Evolutionary conservation across 169 alveolate species (phyloP).

Genomic region (Cryptosporidium tyzzeri): DNA sequence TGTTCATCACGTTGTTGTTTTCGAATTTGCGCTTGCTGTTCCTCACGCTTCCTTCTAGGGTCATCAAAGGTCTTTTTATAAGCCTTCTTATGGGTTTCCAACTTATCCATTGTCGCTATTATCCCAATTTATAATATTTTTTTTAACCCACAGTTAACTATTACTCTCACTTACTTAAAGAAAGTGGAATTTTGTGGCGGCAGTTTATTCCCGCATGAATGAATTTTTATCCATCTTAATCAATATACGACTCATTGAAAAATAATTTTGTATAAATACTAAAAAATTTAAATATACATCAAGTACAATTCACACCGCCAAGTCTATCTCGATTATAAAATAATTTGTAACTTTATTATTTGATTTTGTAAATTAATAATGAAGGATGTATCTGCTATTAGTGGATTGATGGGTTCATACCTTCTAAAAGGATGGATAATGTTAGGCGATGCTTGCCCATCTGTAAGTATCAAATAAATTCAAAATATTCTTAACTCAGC

Average conservation of each 20-base stretch:
- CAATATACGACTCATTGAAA: neutral
- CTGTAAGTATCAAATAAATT: constrained; percentile 41
- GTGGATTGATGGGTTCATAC: constrained; percentile 71
- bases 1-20: constrained; percentile 90
- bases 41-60: constrained; percentile 91
- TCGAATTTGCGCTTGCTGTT: constrained; percentile 90
- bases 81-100: constrained; percentile 81
- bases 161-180: neutral
- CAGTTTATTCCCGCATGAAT: neutral
- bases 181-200: constrained; percentile 9
- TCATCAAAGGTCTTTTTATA: constrained; percentile 89
- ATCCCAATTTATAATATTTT: neutral
- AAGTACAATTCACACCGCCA: neutral
- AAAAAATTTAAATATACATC: too few relatives aligned
- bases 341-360: neutral
- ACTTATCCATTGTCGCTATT: constrained; percentile 39
- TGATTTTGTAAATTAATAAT: constrained; percentile 2
- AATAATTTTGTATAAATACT: too few relatives aligned
- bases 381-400: constrained; percentile 68
- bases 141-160: constrained; percentile 38
- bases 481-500: neutral
- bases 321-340: neutral
- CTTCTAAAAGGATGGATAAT: constrained; percentile 74
- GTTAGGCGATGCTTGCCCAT: constrained; percentile 76
- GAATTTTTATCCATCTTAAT: neutral